Percentiles rank a stretch among this genome's conserved stretches.
Conservation (phyloP, 2,329 filamentous ascomycete species). For the Penicillium fuscoglaucum region DNA sequence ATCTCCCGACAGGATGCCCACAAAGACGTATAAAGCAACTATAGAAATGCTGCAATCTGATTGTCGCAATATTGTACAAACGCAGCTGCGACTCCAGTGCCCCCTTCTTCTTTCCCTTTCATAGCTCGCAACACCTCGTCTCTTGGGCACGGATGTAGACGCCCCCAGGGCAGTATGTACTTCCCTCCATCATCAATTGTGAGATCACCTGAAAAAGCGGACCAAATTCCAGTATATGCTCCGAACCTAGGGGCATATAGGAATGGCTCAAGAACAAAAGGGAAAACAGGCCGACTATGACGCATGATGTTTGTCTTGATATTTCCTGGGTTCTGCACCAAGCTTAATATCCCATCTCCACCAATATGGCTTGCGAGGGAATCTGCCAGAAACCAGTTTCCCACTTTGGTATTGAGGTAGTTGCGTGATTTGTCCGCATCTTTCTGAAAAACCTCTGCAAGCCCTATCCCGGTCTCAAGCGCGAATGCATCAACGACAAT, state of each 20-base stretch:
- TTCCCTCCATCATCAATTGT: slow-evolving; percentile 9
- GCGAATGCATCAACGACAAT: slow-evolving; percentile 11
- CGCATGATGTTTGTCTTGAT: slow-evolving; percentile 10
- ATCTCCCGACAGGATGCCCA: neutral
- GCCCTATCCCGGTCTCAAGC: neutral
- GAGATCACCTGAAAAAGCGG: slow-evolving; percentile 7
- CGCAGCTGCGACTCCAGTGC: neutral
- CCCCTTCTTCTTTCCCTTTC: slow-evolving; percentile 5
- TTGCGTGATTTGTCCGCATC: slow-evolving; percentile 3
- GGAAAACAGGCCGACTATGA: slow-evolving; percentile 6
- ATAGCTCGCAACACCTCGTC: slow-evolving; percentile 10
- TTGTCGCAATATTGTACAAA: slow-evolving; percentile 22
- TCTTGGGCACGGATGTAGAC: slow-evolving; percentile 8
- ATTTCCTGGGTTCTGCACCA: slow-evolving; percentile 15
- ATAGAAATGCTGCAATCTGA: slow-evolving; percentile 1
- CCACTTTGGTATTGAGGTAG: slow-evolving; percentile 14
- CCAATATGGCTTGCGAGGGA: neutral
- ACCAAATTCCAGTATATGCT: slow-evolving; percentile 15
- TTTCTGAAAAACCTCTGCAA: neutral
- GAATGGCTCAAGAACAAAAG: slow-evolving; percentile 1
- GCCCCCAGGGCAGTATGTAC: slow-evolving; percentile 13
- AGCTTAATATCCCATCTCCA: slow-evolving; percentile 6
- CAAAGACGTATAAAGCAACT: neutral
- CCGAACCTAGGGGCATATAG: slow-evolving; percentile 8
- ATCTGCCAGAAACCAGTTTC: slow-evolving; percentile 15